Evolutionary conservation across 1,284 basidiomycete species (phyloP).

Genomic region (Ustilago crameri): DNA sequence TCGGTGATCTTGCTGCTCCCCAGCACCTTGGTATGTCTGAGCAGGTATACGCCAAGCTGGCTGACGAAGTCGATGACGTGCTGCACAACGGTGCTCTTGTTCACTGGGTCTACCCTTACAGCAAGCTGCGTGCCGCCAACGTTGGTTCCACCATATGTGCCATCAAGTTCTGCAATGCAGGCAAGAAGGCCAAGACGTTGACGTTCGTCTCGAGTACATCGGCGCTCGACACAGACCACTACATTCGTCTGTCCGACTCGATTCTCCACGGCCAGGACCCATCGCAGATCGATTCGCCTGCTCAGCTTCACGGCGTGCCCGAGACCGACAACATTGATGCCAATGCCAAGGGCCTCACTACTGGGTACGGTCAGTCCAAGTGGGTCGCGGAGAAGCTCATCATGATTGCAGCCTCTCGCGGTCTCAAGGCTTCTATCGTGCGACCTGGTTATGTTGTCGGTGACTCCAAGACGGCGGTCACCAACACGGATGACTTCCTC

Average conservation of each 20-base stretch:
- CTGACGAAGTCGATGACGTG: constrained; percentile 82
- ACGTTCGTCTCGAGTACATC: constrained; percentile 95
- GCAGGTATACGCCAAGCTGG: constrained; percentile 77
- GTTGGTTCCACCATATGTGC: constrained; percentile 88
- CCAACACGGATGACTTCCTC: constrained; percentile 99
- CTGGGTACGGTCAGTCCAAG: constrained; percentile 96
- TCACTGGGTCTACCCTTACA: constrained; percentile 99
- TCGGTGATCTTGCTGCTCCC: constrained; percentile 82
- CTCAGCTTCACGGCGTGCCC: constrained; percentile 75
- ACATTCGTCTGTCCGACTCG: constrained; percentile 83
- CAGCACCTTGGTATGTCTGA: constrained; percentile 81
- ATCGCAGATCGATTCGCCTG: constrained; percentile 18
- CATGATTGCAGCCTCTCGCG: constrained; percentile 87
- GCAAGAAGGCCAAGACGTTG: constrained; percentile 76
- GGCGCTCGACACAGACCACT: constrained; percentile 89
- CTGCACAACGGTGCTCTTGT: constrained; percentile 97
- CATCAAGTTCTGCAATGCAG: constrained; percentile 79
- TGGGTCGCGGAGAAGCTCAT: constrained; percentile 97
- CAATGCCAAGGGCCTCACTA: constrained; percentile 79
- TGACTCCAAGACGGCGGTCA: constrained; percentile 81
- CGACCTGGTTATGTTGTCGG: constrained; percentile 97
- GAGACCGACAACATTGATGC: constrained; percentile 93
- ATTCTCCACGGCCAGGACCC: constrained; percentile 46
- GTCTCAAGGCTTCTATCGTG: constrained; percentile 86
- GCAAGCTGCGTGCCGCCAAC: constrained; percentile 89